Percentiles rank a stretch among this genome's conserved stretches.
phyloP scores from a whole-genome alignment of 2,329 filamentous ascomycete species.

The Fusarium pseudoanthophilum region DNA sequence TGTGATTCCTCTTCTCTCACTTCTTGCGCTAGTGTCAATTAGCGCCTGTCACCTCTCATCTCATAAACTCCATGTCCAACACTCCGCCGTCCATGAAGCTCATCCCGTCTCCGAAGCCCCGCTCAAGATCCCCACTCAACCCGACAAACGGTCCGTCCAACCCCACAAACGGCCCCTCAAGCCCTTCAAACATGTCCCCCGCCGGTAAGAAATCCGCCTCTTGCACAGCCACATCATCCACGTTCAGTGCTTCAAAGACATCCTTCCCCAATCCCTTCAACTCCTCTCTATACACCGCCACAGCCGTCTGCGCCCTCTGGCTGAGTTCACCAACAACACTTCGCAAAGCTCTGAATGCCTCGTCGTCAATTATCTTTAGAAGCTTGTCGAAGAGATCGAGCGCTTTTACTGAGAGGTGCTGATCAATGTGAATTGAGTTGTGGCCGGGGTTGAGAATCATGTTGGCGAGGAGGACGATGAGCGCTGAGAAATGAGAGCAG shows the following conservation, averaged over 20 bases:
- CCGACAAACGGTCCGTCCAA: slow-evolving; percentile 21
- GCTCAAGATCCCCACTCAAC: slow-evolving; percentile 10
- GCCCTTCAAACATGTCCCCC: slow-evolving; percentile 7
- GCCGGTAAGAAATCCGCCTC: slow-evolving; percentile 24
- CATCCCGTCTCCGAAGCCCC: not conserved
- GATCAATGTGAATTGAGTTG: slow-evolving; percentile 41
- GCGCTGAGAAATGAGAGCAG: slow-evolving; percentile 48
- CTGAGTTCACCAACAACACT: slow-evolving; percentile 33
- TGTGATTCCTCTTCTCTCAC: not conserved
- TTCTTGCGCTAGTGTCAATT: accelerated
- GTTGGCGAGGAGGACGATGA: slow-evolving; percentile 50
- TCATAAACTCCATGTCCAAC: slow-evolving; percentile 7
- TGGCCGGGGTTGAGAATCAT: slow-evolving; percentile 47
- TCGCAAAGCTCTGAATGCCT: slow-evolving; percentile 24
- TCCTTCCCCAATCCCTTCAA: not conserved
- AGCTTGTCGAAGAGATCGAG: slow-evolving; percentile 45
- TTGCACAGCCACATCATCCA: not conserved
- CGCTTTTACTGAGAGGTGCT: slow-evolving; percentile 43
- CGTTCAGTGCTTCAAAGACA: slow-evolving; percentile 10
- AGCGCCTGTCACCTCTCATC: not conserved
- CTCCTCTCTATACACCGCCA: slow-evolving; percentile 14
- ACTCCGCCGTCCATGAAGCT: not conserved
- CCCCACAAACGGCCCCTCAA: slow-evolving; percentile 22
- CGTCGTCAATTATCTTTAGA: slow-evolving; percentile 32
- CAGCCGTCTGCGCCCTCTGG: slow-evolving; percentile 30